A percentile compares a stretch with the other conserved stretches of the same genome.
These are phyloP conservation scores for Sporothrix sp. DNA, from an alignment of 2,329 filamentous ascomycete genomes.

Conservation along the genomic window DNA sequence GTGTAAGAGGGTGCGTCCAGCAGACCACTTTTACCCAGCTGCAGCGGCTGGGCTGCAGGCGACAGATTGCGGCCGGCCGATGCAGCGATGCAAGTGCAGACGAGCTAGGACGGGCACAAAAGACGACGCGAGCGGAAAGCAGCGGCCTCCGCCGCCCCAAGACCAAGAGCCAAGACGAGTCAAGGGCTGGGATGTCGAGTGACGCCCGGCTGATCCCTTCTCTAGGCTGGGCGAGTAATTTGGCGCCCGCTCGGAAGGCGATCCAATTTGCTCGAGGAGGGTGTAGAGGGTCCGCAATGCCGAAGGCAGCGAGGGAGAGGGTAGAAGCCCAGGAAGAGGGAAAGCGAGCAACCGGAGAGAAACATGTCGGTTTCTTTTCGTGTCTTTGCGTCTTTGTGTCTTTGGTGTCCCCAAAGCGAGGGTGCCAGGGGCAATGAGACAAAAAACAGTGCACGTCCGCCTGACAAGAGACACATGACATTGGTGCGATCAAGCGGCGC, in stretches of 20 bases:
- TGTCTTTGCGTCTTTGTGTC: too few species aligned
- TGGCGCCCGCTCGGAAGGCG: slow-evolving; percentile 9
- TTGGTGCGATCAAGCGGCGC: too few species aligned
- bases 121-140: background rate
- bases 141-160: background rate
- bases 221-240: slow-evolving; percentile 2
- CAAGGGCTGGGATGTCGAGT: slow-evolving; percentile 8
- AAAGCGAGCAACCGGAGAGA: background rate
- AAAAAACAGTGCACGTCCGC: background rate
- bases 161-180: background rate
- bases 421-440: background rate
- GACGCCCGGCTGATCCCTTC: slow-evolving; percentile 1
- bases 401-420: background rate
- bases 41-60: slow-evolving; percentile 6
- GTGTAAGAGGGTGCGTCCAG: slow-evolving; percentile 13
- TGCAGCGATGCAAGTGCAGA: slow-evolving; percentile 7
- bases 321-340: background rate
- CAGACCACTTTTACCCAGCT: slow-evolving; percentile 13
- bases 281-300: background rate
- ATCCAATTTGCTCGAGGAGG: slow-evolving; percentile 11
- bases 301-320: background rate
- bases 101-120: background rate
- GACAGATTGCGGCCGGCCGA: slow-evolving; percentile 6
- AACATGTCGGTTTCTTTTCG: background rate
- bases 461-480: background rate